phyloP scores from a whole-genome alignment of 2,329 filamentous ascomycete genomes.

The Aciculosporium take region DNA sequence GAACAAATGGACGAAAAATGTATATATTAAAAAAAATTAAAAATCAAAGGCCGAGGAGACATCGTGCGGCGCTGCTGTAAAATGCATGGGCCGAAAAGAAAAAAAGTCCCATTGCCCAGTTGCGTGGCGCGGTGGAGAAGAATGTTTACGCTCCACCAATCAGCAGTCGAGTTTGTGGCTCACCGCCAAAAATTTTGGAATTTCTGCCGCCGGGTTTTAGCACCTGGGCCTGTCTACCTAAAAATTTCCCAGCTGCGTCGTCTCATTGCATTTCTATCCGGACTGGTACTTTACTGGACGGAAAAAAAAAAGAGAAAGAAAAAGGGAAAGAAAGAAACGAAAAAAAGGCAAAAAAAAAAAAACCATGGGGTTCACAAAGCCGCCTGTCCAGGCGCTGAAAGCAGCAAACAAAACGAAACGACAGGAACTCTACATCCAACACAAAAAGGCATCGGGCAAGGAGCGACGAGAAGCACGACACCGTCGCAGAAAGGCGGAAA shows the following conservation, averaged over 20 bases:
- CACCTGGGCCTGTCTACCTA: background rate
- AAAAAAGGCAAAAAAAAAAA: background rate
- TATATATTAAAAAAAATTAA: background rate
- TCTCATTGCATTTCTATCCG: background rate
- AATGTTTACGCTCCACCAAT: slow-evolving; percentile 14
- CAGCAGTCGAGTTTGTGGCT: slow-evolving; percentile 7
- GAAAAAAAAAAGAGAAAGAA: background rate
- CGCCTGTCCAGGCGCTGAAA: slow-evolving; percentile 25
- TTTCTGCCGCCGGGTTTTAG: slow-evolving; percentile 17
- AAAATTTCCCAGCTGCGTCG: slow-evolving; percentile 7
- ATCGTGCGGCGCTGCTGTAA: too few species aligned
- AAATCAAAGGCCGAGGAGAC: background rate
- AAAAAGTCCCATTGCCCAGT: background rate
- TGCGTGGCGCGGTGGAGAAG: slow-evolving; percentile 1
- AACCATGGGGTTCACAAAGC: slow-evolving; percentile 21
- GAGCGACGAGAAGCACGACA: slow-evolving; percentile 64
- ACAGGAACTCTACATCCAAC: slow-evolving; percentile 61
- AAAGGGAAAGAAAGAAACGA: too few species aligned
- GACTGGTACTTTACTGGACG: background rate
- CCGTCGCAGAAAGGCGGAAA: slow-evolving; percentile 69
- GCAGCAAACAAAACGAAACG: slow-evolving; percentile 67
- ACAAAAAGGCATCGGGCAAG: slow-evolving; percentile 64
- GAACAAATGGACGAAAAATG: too few species aligned
- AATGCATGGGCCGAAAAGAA: too few species aligned
- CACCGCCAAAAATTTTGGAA: slow-evolving; percentile 26